A percentile compares a stretch with the other conserved stretches of the same genome.
Evolutionary conservation across 2,329 filamentous ascomycete species (phyloP).

Genomic region (Penicillium sp.): DNA sequence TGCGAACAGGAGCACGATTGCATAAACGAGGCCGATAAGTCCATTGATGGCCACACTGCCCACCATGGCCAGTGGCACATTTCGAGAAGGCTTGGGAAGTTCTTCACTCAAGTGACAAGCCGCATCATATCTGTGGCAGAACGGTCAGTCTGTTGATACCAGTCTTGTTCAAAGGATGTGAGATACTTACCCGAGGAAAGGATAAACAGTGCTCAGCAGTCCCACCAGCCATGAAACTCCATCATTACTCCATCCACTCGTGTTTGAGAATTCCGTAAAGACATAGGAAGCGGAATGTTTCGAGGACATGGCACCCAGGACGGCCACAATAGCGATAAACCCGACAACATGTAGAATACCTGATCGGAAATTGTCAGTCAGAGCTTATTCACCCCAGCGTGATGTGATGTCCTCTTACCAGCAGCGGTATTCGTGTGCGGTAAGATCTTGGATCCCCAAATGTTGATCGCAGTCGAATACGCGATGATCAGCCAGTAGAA

Average conservation of each 20-base stretch:
- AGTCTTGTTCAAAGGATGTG: too few species aligned
- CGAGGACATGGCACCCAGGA: conserved; percentile 26
- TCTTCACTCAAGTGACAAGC: conserved; percentile 51
- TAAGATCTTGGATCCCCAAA: conserved; percentile 44
- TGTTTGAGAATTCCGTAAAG: conserved; percentile 28
- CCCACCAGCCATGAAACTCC: conserved; percentile 31
- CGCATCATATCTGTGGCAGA: conserved; percentile 42
- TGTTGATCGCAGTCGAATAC: conserved; percentile 48
- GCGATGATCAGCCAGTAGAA: conserved; percentile 51
- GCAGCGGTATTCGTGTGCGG: conserved; percentile 33
- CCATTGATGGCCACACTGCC: conserved; percentile 50
- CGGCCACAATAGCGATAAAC: conserved; percentile 22
- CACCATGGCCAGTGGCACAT: conserved; percentile 44
- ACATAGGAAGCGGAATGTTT: conserved; percentile 28
- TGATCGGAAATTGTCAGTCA: conserved; percentile 4
- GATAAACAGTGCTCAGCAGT: conserved; percentile 28
- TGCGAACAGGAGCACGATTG: conserved; percentile 53
- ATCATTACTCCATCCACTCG: conserved; percentile 29
- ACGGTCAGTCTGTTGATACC: background rate
- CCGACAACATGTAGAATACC: conserved; percentile 28
- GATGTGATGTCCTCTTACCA: conserved; percentile 15
- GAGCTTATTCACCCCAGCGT: too few species aligned
- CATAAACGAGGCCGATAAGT: conserved; percentile 53
- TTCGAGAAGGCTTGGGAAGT: conserved; percentile 36
- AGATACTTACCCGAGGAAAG: conserved; percentile 25